Percentiles rank a stretch among this genome's conserved stretches.
phyloP scores from a whole-genome alignment of 345 rosid genomes.

The Conringia planisiliqua region DNA sequence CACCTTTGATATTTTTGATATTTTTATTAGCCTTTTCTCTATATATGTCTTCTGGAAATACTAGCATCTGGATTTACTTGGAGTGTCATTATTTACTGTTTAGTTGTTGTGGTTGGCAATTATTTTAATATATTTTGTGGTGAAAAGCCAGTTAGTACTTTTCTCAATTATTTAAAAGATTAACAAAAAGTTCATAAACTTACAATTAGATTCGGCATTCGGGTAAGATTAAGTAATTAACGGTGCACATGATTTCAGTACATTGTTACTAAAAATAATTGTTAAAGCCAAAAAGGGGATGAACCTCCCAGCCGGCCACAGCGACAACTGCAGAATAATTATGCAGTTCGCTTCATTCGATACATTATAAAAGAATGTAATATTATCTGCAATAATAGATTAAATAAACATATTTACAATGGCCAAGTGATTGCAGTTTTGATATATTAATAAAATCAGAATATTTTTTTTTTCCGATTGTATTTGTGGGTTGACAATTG shows the following conservation, averaged over 20 bases:
- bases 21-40: neutral
- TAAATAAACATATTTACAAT: neutral
- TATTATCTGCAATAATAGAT: neutral
- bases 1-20: neutral
- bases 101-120: neutral
- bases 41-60: neutral
- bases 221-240: neutral
- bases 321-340: conserved; percentile 16
- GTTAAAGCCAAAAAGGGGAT: neutral
- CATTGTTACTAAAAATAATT: neutral
- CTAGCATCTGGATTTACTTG: neutral
- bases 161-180: neutral
- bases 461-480: neutral
- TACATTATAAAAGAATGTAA: conserved; percentile 8
- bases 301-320: conserved; percentile 13
- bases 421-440: neutral
- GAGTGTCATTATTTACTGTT: neutral
- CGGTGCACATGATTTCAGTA: neutral
- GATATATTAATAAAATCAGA: neutral
- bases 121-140: neutral
- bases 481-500: neutral
- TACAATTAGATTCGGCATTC: neutral
- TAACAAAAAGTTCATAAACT: neutral
- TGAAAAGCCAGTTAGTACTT: neutral
- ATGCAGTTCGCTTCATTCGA: conserved; percentile 18